Evolutionary conservation across 352 stramenopile genomes (phyloP), one percentile per base, ranked within the genome.

Genomic region (Phytophthora fragariae): DNA sequence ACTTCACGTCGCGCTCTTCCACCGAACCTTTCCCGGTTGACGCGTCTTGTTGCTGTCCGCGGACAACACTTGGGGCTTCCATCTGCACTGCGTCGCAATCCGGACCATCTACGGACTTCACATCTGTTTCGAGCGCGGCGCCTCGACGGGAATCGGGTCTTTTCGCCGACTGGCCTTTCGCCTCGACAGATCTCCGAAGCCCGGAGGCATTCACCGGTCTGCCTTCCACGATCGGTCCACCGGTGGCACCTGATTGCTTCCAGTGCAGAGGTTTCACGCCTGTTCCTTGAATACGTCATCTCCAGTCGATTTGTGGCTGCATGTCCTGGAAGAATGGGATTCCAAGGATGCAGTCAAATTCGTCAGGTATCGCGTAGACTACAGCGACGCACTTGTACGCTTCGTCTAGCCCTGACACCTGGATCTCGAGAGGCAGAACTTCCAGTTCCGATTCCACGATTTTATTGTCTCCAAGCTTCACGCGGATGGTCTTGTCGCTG

Each of bases 91-190:
- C 5, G 29, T 7, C 29, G 3, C 3, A 7, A 31, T 4, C 33
- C 8, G 33, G 33, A 1, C 8, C 33, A 12, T 39, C 29, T 31
- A 31, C 29, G 7, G 33, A 39, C 33, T 39, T 39, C 33, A 39
- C 33, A 39, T 12, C 33, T 1, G 33, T 39, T 39, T 39, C 33
- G 8, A 39, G 33, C 33, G 24, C 53, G 29, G 53, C 53, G 53
- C 53, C 53, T 58, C 27, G 49, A 58, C 27, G 46, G 53, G 53
- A 58, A 58, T 58, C 53, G n/a, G 29, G 53, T 58, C 53, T 39
- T 58, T 57, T 39, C 50, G 50, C 50, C 50, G 50, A 33, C 1
- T 14, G 33, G 33, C 33, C 8, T 39, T 39, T 39, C 33, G 33
- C 33, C 33, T 39, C 33, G 33, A 39, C 33, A 39, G 33, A 39